Conservation (phyloP, 2,329 filamentous ascomycete species). For the Huntiella abstrusa region DNA sequence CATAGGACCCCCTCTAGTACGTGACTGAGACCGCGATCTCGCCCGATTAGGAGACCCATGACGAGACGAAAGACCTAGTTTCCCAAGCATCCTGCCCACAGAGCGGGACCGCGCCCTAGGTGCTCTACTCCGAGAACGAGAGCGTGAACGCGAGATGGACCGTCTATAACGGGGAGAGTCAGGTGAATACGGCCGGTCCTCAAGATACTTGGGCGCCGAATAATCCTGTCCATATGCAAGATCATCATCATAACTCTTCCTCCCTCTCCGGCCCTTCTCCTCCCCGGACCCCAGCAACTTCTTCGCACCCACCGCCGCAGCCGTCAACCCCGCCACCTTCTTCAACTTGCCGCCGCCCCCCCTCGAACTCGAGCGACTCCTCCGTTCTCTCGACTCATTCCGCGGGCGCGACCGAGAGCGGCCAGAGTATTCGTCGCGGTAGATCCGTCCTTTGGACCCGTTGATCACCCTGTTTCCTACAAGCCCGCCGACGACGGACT, state of each 20-base stretch:
- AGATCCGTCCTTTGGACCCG: conserved; percentile 50
- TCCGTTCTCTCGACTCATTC: conserved; percentile 33
- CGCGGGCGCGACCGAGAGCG: conserved; percentile 53
- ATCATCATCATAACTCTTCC: conserved; percentile 5
- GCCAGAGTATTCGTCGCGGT: conserved; percentile 37
- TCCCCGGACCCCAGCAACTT: conserved; percentile 28
- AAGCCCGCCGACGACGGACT: conserved; percentile 76
- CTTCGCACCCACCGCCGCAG: conserved; percentile 42
- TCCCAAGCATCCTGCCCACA: conserved; percentile 38
- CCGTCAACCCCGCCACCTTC: conserved; percentile 41
- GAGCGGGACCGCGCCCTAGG: conserved; percentile 15
- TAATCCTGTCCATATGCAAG: conserved; percentile 18
- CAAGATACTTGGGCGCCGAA: conserved; percentile 29
- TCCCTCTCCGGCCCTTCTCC: neutral
- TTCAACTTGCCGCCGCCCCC: conserved; percentile 20
- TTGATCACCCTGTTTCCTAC: conserved; percentile 74
- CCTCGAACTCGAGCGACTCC: conserved; percentile 13
- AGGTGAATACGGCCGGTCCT: conserved; percentile 7
- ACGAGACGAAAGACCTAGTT: conserved; percentile 35
- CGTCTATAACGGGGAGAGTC: neutral
- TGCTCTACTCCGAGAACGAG: conserved; percentile 12
- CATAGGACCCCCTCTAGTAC: neutral
- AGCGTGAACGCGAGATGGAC: conserved; percentile 23
- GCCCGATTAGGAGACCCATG: neutral
- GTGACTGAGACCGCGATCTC: neutral